Base-by-base conservation (phyloP, 1,284 basidiomycete species). In the Ganoderma resinaceum region DNA sequence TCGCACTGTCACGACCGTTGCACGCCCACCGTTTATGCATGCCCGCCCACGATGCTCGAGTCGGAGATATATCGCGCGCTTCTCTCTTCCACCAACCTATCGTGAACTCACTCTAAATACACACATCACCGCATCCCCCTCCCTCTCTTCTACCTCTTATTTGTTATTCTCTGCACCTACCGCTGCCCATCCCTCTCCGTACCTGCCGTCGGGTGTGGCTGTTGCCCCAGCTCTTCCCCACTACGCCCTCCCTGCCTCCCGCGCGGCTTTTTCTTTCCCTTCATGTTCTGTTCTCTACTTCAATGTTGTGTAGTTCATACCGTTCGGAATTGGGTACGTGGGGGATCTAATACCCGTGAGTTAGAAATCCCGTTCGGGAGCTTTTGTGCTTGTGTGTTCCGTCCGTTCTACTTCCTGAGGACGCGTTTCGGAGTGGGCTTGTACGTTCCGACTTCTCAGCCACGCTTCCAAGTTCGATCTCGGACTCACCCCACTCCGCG, bases 261-360 rank as follows among this genome's bases (percentile, higher is more conserved):
- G 53, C 69, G 59, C 65, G 69, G 63, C 53, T 37, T 61, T 52
- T 67, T 65, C 58, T 57, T 35, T 66, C n/a, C 68, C 35, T 52
- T 61, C 66, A 37, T 52, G 42, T 67, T 66, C 60, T 59, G 61
- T 71, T 66, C 66, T 73, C 70, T 70, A 69, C 66, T 73, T 69
- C 66, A 70, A 65, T 70, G 58, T 75, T 69, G 68, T 76, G 75
- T 76, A 76, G 72, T 76, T 72, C 74, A 72, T 76, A 76, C 73
- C 70, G 74, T 72, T 73, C 66, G 72, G 74, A 73, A 74, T 76
- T 76, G 74, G 75, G 75, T 74, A 72, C 70, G 68, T 72, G 75
- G 72, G 72, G 75, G 72, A 75, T 75, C 72, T 76, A 76, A 76
- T 76, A 76, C 75, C 75, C 74, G 71, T 74, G 74, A 72, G 74